Evolutionary conservation across 75 land plant genomes (phyloP), one percentile per base, ranked within the genome.

Genomic region (Gnetum montanum): DNA sequence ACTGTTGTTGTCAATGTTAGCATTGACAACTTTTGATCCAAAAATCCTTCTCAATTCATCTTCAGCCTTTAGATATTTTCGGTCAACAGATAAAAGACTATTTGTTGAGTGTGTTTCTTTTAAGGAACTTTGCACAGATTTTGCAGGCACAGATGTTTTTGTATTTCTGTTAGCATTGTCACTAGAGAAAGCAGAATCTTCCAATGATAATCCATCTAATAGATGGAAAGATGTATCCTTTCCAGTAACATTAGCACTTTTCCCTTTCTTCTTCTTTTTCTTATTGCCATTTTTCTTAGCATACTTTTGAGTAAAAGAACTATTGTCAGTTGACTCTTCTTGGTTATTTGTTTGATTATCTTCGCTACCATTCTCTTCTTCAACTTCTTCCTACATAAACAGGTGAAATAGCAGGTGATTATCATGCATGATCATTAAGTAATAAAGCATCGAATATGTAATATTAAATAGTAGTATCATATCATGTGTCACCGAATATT

Each of bases 1-100:
- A 31, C 50, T 63, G 34, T 61, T 59, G 28, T 52, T 66, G 46
- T 72, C 73, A 51, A 81, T 91, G 46, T 71, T 79, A 33, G 96
- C 82, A 46, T 73, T 90, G 8, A 95, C 86, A 27, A 90, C 97
- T 57, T 86, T 95, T 37, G 97, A 83, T 35, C 99, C 99, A 78
- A 95, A 95, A 44, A 95, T 95, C 44, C 81, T 82, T 45, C 83
- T 54, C 44, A 95, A 65, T 66, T 95, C 99, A 69, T 83, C 89
- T 67, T 90, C 91, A 25, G 92, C 84, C 61, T 74, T 86, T 23
- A 95, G 49, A 58, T 59, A 71, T 46, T 79, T 86, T 16, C 92
- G 80, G 60, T 95, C 96, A 16, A 86, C 81, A 15, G 73, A 57
- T 34, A 95, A 36, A 6, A 86, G n/a, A n/a, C n/a, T n/a, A n/a